phyloP scores from a whole-genome alignment of 2,329 filamentous ascomycete genomes.

The Blumeria graminis region DNA sequence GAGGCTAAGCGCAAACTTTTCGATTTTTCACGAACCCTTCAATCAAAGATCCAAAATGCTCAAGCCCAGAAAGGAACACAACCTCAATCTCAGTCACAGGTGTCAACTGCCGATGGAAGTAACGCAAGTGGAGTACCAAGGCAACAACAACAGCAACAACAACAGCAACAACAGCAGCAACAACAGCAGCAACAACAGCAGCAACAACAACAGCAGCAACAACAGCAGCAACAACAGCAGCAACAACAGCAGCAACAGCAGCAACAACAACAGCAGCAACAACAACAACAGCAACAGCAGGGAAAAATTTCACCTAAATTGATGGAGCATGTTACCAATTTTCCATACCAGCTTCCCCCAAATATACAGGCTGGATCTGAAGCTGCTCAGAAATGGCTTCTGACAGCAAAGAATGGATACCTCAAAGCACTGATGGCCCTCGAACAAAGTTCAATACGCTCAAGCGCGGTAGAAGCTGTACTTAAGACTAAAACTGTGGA shows the following conservation, averaged over 20 bases:
- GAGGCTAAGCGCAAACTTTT: conserved; percentile 31
- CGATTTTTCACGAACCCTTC: conserved; percentile 34
- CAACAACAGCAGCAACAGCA: too few relatives aligned
- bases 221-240: too few relatives aligned
- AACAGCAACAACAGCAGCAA: conserved; percentile 3
- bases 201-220: too few relatives aligned
- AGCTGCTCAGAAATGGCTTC: conserved; percentile 23
- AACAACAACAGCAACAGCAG: background rate
- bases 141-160: conserved; percentile 7
- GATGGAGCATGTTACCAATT: conserved; percentile 22
- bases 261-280: conserved; percentile 4
- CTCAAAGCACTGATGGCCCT: conserved; percentile 24
- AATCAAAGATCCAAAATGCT: conserved; percentile 23
- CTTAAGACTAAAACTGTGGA: conserved; percentile 21
- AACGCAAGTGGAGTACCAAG: conserved; percentile 6
- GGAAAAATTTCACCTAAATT: conserved; percentile 14
- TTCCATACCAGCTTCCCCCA: conserved; percentile 23
- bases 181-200: too few relatives aligned
- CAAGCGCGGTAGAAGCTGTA: conserved; percentile 20
- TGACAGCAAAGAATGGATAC: conserved; percentile 24
- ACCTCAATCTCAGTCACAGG: conserved; percentile 4
- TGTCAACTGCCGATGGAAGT: conserved; percentile 5
- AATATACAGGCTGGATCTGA: conserved; percentile 20
- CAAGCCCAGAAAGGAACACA: conserved; percentile 5
- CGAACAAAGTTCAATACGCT: conserved; percentile 21